Percentiles rank a stretch among this genome's conserved stretches.
These are phyloP conservation scores for Neopestalotiopsis sp. DNA, from an alignment of 2,329 filamentous ascomycete species.

Conservation along the genomic window DNA sequence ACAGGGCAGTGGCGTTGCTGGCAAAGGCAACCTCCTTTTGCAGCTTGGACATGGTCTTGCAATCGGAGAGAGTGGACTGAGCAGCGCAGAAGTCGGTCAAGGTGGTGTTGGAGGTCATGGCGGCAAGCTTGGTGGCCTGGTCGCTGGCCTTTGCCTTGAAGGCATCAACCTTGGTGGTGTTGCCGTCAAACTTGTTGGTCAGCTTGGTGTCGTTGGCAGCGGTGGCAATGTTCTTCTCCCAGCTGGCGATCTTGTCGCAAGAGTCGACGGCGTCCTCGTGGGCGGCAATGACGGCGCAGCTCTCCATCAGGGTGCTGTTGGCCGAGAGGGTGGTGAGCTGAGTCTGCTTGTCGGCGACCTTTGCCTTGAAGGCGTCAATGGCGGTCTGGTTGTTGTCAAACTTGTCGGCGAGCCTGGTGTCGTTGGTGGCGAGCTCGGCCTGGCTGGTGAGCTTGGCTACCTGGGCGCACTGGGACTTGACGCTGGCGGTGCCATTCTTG, in stretches of 20 bases:
- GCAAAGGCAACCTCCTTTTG: constrained; percentile 37
- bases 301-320: constrained; percentile 41
- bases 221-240: constrained; percentile 30
- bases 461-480: constrained; percentile 38
- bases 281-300: constrained; percentile 39
- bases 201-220: constrained; percentile 38
- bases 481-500: constrained; percentile 32
- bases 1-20: constrained; percentile 40
- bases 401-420: constrained; percentile 37
- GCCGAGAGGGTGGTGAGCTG: constrained; percentile 36
- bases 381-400: constrained; percentile 42
- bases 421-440: constrained; percentile 40
- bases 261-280: constrained; percentile 31
- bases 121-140: constrained; percentile 33
- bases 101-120: constrained; percentile 40
- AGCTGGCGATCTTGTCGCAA: constrained; percentile 34
- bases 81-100: constrained; percentile 29
- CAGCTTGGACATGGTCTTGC: constrained; percentile 37
- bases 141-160: constrained; percentile 38
- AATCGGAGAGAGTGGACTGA: constrained; percentile 25
- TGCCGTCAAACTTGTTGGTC: constrained; percentile 37
- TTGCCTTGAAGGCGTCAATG: constrained; percentile 40
- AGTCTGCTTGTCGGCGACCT: constrained; percentile 35
- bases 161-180: constrained; percentile 38
- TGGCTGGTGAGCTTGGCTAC: constrained; percentile 36